A percentile compares a stretch with the other conserved stretches of the same genome.
Evolutionary conservation across 1,284 basidiomycete species (phyloP).

Genomic region (Cystobasidiaceae sp.): DNA sequence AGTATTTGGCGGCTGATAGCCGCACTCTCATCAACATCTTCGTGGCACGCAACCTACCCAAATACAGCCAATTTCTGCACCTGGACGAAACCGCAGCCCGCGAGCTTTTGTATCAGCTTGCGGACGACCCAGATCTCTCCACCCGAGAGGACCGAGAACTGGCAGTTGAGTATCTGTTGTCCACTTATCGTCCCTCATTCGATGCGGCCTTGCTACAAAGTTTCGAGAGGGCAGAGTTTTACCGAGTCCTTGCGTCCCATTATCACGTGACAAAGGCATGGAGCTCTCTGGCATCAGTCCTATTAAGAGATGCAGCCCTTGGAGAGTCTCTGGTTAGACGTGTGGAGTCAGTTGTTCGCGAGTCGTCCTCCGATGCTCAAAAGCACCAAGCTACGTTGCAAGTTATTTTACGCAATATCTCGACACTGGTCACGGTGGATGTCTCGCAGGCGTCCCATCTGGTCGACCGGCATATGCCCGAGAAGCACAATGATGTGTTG

Average conservation of each 20-base stretch:
- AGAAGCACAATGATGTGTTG: conserved; percentile 56
- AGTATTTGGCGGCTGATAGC: conserved; percentile 54
- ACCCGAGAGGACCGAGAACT: conserved; percentile 91
- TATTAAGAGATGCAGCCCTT: conserved; percentile 68
- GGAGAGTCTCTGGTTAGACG: conserved; percentile 57
- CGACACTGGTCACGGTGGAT: conserved; percentile 60
- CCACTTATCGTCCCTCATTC: conserved; percentile 78
- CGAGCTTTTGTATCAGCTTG: conserved; percentile 69
- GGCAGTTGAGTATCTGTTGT: conserved; percentile 90
- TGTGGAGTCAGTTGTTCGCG: neutral
- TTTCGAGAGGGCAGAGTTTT: conserved; percentile 82
- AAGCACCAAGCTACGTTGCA: conserved; percentile 49
- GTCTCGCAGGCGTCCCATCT: conserved; percentile 65
- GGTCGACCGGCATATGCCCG: conserved; percentile 64
- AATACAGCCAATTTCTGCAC: conserved; percentile 85
- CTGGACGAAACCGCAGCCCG: conserved; percentile 66
- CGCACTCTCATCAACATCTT: conserved; percentile 88
- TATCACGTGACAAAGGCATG: conserved; percentile 72
- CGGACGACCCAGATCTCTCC: conserved; percentile 62
- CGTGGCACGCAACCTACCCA: conserved; percentile 90
- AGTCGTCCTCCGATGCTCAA: neutral
- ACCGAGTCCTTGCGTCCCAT: conserved; percentile 75
- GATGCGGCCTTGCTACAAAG: conserved; percentile 61
- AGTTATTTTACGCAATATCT: conserved; percentile 58
- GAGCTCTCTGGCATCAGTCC: conserved; percentile 65